Evolutionary conservation across 2,329 filamentous ascomycete genomes (phyloP).

Genomic region (Aspergillus carbonarius): DNA sequence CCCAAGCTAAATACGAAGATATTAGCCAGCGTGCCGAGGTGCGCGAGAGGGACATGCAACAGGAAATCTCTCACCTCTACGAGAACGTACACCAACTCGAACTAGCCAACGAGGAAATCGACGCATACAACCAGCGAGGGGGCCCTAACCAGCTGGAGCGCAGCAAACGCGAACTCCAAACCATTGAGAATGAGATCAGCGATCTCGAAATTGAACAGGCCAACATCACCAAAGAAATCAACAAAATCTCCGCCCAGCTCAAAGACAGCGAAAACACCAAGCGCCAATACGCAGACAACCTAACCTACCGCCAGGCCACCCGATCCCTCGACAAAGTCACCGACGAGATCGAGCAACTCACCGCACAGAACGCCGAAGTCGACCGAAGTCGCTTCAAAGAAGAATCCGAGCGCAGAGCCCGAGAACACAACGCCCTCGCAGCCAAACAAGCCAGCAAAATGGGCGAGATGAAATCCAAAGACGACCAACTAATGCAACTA

Average conservation of each 20-base stretch:
- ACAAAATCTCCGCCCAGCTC: constrained; percentile 73
- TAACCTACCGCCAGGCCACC: constrained; percentile 76
- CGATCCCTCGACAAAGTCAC: constrained; percentile 67
- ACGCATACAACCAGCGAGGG: constrained; percentile 72
- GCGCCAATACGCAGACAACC: constrained; percentile 83
- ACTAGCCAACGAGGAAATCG: constrained; percentile 73
- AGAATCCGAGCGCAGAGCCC: constrained; percentile 68
- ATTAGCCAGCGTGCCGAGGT: constrained; percentile 67
- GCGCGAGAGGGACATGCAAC: constrained; percentile 70
- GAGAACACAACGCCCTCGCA: constrained; percentile 65
- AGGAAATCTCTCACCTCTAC: constrained; percentile 68
- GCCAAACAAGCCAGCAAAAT: constrained; percentile 72
- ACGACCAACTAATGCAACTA: constrained; percentile 73
- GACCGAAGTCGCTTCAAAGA: constrained; percentile 73
- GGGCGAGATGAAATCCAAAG: constrained; percentile 79
- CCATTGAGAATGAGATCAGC: constrained; percentile 65
- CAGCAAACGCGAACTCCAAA: constrained; percentile 67
- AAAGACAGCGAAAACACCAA: constrained; percentile 79
- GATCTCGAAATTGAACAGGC: constrained; percentile 67
- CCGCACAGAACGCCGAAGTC: constrained; percentile 75
- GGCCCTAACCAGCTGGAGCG: constrained; percentile 69
- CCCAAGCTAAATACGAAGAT: constrained; percentile 74
- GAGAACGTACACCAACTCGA: constrained; percentile 76
- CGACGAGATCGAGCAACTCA: constrained; percentile 70
- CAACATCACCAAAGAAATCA: constrained; percentile 67